phyloP scores from a whole-genome alignment of 2,329 filamentous ascomycete genomes.

The Cercospora janseana region DNA sequence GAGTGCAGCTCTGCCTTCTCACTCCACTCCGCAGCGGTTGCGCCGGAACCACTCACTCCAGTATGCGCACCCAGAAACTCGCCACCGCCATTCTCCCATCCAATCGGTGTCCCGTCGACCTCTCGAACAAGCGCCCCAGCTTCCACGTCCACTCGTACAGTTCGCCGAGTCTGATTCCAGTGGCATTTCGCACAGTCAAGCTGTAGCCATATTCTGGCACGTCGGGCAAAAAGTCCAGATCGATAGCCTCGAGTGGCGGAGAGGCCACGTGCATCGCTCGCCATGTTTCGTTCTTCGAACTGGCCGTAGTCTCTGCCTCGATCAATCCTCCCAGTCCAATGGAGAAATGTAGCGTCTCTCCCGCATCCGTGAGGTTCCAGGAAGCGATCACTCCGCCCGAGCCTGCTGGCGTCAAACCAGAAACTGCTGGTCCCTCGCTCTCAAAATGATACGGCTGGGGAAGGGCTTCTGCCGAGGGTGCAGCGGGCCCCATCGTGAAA shows the following conservation, averaged over 20 bases:
- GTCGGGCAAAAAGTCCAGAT: slow-evolving; percentile 12
- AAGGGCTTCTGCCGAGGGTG: background rate
- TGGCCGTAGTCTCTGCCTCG: background rate
- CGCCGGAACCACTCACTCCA: too few species aligned
- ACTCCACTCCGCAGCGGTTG: background rate
- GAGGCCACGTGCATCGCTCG: slow-evolving; percentile 13
- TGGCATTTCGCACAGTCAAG: slow-evolving; percentile 13
- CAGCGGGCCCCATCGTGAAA: background rate
- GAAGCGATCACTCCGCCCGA: background rate
- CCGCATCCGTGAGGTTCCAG: slow-evolving; percentile 6
- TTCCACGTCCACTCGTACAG: slow-evolving; percentile 20
- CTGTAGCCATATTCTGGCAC: slow-evolving; percentile 4
- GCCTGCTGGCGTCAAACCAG: background rate
- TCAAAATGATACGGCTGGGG: background rate
- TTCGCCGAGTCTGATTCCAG: slow-evolving; percentile 17
- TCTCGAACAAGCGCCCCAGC: slow-evolving; percentile 7
- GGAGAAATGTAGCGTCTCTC: slow-evolving; percentile 13
- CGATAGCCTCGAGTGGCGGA: slow-evolving; percentile 14
- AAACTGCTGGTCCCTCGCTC: background rate
- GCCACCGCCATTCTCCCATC: slow-evolving; percentile 4
- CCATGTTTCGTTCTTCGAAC: slow-evolving; percentile 4
- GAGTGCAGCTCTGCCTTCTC: background rate
- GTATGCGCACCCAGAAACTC: background rate
- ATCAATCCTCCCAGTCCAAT: slow-evolving; percentile 9
- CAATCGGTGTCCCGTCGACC: background rate